Evolutionary conservation across 2,329 filamentous ascomycete species (phyloP), one percentile per base, ranked within the genome.

Genomic region (Penicillium fuscoglaucum): DNA sequence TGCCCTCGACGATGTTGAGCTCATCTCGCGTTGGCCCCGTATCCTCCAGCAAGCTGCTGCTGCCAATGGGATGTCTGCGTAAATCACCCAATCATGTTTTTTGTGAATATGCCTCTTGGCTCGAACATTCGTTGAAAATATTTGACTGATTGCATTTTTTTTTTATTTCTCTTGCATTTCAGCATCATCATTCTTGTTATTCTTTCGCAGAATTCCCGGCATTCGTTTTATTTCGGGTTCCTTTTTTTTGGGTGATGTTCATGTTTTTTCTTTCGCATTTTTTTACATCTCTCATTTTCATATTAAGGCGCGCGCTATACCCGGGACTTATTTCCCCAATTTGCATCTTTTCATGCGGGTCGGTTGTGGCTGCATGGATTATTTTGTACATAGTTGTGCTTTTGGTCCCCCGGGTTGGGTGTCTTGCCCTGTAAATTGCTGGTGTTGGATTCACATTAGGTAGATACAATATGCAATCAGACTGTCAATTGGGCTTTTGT

Each of bases 11-110:
- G 75, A 78, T 51, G 73, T 77, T 17, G 76, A 78, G 52, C 60
- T 73, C 15, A 72, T 78, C 37, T 77, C 74, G 17, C 74, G 76
- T 21, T 78, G 74, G 74, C 76, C 76, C 10, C 72, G 74, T 17
- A 70, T 76, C 29, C 41, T 75, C 55, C 69, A 72, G 57, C 70
- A 72, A 47, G 70, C 69, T 9, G 72, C 72, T 24, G 68, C 64
- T 15, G 66, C 64, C 3, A 52, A 64, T 10, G 68, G 68, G 15
- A 53, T 64, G 24, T 44, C 52, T n/a, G 37, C 40, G 1, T 64
- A 43, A 28, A 37, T 43, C 15, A 6, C 0, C 8, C 10, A 21
- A 46, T n/a, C 9, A 9, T 15, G 31, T 5, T 37, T 48, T 48
- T 33, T 8, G 1, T 48, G 46, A 33, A 48, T 26, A 24, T 35